A percentile compares a stretch with the other conserved stretches of the same genome.
Evolutionary conservation across 306 rosid species (phyloP).

Genomic region (Vicia villosa): DNA sequence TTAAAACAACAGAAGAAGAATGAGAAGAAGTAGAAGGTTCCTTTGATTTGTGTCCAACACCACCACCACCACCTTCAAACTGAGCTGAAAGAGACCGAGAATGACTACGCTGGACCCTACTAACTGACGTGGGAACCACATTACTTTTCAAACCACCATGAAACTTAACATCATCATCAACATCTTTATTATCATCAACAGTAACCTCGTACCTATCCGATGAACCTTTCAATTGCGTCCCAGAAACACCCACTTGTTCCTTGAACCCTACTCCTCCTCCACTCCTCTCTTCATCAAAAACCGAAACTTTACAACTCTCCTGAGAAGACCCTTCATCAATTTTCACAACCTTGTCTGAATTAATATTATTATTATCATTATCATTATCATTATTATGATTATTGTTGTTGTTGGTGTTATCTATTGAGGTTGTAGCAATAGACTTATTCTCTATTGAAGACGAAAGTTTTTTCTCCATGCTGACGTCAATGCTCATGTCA

Average conservation of each 20-base stretch:
- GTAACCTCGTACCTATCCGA: slow-evolving; percentile 37
- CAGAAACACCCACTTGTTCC: slow-evolving; percentile 46
- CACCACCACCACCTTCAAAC: slow-evolving; percentile 53
- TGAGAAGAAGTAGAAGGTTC: slow-evolving; percentile 44
- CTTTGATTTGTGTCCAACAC: slow-evolving; percentile 52
- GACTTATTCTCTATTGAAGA: slow-evolving; percentile 53
- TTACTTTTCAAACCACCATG: slow-evolving; percentile 53
- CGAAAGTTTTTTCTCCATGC: slow-evolving; percentile 69
- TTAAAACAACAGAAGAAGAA: slow-evolving; percentile 40
- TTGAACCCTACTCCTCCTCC: slow-evolving; percentile 43
- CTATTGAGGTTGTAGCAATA: slow-evolving; percentile 10
- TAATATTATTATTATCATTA: slow-evolving; percentile 36
- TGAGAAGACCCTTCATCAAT: slow-evolving; percentile 56
- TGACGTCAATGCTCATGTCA: slow-evolving; percentile 92
- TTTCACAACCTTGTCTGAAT: slow-evolving; percentile 35
- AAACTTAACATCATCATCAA: slow-evolving; percentile 41
- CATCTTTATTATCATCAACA: slow-evolving; percentile 25
- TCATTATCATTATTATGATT: neutral
- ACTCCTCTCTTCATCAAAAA: slow-evolving; percentile 39
- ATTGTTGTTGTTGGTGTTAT: no score
- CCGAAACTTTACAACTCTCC: slow-evolving; percentile 33
- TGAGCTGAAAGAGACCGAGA: slow-evolving; percentile 80
- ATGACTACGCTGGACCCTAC: slow-evolving; percentile 61
- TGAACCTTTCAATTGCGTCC: slow-evolving; percentile 37
- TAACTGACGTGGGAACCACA: slow-evolving; percentile 48